Percentiles rank a stretch among this genome's conserved stretches.
phyloP scores from a whole-genome alignment of 106 monocot species.

The Acanthochlamys bracteata region DNA sequence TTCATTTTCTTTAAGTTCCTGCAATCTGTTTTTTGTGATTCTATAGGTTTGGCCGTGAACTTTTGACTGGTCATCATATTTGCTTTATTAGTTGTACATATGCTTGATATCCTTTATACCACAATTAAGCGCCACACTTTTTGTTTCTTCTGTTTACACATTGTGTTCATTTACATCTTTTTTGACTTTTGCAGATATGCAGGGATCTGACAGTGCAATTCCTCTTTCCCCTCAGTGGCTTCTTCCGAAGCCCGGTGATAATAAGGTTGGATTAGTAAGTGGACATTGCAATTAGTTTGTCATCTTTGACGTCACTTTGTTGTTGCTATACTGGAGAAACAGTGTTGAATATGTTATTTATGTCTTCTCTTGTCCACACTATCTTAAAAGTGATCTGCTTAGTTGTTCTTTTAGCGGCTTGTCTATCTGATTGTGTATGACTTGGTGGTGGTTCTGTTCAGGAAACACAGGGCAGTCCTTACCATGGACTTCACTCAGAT shows the following conservation, averaged over 20 bases:
- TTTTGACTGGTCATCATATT: too few relatives aligned
- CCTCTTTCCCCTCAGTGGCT: conserved; percentile 99
- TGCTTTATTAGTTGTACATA: not conserved
- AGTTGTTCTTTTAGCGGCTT: not conserved
- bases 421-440: not conserved
- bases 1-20: too few relatives aligned
- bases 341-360: too few relatives aligned
- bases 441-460: conserved; percentile 16
- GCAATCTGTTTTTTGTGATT: too few relatives aligned
- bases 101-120: not conserved
- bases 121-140: too few relatives aligned
- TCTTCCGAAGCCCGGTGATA: conserved; percentile 69
- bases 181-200: conserved; percentile 57
- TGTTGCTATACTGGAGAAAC: too few relatives aligned
- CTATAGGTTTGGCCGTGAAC: too few relatives aligned
- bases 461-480: conserved; percentile 41
- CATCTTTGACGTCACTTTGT: too few relatives aligned
- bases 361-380: too few relatives aligned
- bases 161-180: not conserved
- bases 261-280: conserved; percentile 28
- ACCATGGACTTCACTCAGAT: conserved; percentile 30
- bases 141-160: not conserved
- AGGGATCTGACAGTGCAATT: conserved; percentile 42
- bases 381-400: too few relatives aligned
- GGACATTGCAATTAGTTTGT: too few relatives aligned